Conservation (phyloP, 805 yeast genomes). For the Starmerella lactis-condensi region DNA sequence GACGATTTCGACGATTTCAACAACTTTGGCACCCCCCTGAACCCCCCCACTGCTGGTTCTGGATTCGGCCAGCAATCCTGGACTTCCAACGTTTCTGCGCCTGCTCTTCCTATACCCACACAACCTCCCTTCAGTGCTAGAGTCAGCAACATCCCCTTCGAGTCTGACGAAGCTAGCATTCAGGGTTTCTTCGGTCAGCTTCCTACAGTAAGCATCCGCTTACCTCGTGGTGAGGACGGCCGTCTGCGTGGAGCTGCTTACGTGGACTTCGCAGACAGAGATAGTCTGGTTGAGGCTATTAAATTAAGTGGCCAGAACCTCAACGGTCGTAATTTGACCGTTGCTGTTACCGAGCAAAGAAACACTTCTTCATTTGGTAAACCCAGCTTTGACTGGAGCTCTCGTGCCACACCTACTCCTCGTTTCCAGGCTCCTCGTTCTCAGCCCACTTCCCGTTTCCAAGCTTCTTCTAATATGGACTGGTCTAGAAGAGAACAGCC, state of each 20-base stretch:
- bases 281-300: conserved; percentile 57
- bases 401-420: conserved; percentile 4
- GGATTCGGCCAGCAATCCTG: too few species aligned
- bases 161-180: conserved; percentile 42
- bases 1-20: not conserved
- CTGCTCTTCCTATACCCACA: conserved; percentile 60
- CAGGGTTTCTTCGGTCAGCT: conserved; percentile 18
- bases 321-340: conserved; percentile 47
- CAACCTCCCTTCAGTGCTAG: conserved; percentile 85
- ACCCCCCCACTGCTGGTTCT: too few species aligned
- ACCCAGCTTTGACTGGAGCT: conserved; percentile 21
- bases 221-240: conserved; percentile 47
- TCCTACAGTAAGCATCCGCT: conserved; percentile 34
- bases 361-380: too few species aligned
- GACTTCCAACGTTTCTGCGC: too few species aligned
- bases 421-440: conserved; percentile 1
- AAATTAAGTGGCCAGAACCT: conserved; percentile 53
- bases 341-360: conserved; percentile 60
- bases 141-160: conserved; percentile 72
- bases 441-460: too few species aligned
- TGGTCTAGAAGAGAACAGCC: too few species aligned
- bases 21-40: too few species aligned
- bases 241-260: conserved; percentile 76
- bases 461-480: too few species aligned
- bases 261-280: conserved; percentile 69